Percentiles rank a stretch among this genome's conserved stretches.
Conservation (phyloP, 352 stramenopile species). For the Pythium sp. region DNA sequence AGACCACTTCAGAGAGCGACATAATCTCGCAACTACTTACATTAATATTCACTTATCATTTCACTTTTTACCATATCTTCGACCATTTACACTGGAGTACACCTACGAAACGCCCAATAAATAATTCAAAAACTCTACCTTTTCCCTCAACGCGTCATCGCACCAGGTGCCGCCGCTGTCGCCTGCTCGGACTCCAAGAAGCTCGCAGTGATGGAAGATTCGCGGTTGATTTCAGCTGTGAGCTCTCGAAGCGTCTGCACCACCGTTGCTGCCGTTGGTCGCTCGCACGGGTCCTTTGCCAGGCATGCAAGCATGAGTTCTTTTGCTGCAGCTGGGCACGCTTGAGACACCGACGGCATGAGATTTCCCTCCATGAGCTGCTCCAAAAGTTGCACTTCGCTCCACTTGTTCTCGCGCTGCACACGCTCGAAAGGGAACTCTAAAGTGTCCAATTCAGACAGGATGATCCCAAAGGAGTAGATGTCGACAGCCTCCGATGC, state of each 20-base stretch:
- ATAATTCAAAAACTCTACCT: not conserved
- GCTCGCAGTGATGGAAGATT: not conserved
- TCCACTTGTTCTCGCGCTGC: constrained; percentile 6
- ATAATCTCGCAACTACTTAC: not conserved
- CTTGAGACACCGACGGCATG: constrained; percentile 1
- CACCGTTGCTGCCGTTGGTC: constrained; percentile 14
- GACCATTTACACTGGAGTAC: not conserved
- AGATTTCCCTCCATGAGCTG: not conserved
- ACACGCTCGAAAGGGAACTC: constrained; percentile 16
- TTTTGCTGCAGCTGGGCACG: not conserved
- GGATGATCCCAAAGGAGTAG: constrained; percentile 29
- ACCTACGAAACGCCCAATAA: not conserved
- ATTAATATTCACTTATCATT: not conserved
- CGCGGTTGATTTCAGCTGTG: no score
- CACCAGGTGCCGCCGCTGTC: not conserved
- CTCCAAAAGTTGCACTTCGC: not conserved
- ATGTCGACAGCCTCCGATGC: constrained; percentile 26
- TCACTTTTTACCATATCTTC: not conserved
- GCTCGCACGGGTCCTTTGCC: constrained; percentile 14
- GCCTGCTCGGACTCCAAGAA: not conserved
- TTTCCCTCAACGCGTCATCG: not conserved
- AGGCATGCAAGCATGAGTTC: constrained; percentile 21
- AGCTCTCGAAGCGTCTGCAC: constrained; percentile 15
- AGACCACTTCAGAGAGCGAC: not conserved
- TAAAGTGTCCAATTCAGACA: constrained; percentile 23